phyloP scores from a whole-genome alignment of 208 protist genomes.

The Tritrichomonas foetus region DNA sequence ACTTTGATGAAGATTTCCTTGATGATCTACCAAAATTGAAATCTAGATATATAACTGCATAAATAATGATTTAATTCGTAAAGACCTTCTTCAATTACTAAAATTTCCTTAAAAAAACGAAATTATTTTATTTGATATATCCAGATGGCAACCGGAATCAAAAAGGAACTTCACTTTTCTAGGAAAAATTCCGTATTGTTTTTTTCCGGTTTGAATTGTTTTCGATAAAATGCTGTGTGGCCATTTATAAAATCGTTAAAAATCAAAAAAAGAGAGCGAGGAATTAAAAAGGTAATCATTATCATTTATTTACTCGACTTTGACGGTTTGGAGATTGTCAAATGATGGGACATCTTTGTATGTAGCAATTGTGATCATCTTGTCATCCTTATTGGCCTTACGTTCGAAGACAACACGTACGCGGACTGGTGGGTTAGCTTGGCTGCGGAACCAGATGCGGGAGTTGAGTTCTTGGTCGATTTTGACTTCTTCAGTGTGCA shows the following conservation, averaged over 20 bases:
- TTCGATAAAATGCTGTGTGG: too few species aligned
- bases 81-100: neutral
- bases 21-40: neutral
- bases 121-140: too few species aligned
- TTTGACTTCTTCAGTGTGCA: neutral
- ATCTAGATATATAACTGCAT: neutral
- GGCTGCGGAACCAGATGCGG: neutral
- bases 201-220: too few species aligned
- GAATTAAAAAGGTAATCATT: too few species aligned
- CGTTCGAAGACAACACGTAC: constrained; percentile 17
- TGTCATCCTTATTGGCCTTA: constrained; percentile 23
- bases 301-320: too few species aligned
- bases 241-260: too few species aligned
- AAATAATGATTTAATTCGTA: neutral
- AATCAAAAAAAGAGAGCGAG: too few species aligned
- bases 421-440: neutral
- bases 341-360: constrained; percentile 15
- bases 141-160: too few species aligned
- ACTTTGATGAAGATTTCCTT: neutral
- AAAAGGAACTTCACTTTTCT: too few species aligned
- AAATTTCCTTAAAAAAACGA: neutral
- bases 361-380: constrained; percentile 26
- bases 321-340: neutral
- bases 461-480: constrained; percentile 16
- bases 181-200: too few species aligned